Conservation (phyloP, 306 rosid species). For the Crataegus laevigata region DNA sequence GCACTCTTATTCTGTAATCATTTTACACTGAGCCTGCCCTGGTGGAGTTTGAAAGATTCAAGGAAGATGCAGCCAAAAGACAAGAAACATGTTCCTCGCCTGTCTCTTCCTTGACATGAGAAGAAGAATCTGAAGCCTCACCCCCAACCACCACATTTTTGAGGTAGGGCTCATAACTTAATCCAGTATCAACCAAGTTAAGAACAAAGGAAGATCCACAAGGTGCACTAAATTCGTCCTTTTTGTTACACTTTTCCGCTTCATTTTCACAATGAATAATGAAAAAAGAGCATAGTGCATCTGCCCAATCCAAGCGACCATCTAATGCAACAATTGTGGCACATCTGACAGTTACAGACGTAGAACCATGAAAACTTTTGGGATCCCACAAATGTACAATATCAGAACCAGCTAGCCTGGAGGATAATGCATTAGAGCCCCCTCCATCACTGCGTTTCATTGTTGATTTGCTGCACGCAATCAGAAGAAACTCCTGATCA, state of each 20-base stretch:
- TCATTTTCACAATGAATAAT: constrained; percentile 34
- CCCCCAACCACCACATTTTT: constrained; percentile 33
- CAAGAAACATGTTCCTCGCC: constrained; percentile 58
- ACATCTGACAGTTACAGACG: constrained; percentile 72
- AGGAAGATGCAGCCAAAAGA: constrained; percentile 80
- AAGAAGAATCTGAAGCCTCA: constrained; percentile 36
- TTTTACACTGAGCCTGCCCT: constrained; percentile 34
- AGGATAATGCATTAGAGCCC: constrained; percentile 82
- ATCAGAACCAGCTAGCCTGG: constrained; percentile 77
- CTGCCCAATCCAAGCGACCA: constrained; percentile 91
- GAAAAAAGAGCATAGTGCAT: constrained; percentile 58
- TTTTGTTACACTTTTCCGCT: constrained; percentile 26
- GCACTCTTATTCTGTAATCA: constrained; percentile 47
- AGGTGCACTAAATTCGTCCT: constrained; percentile 29
- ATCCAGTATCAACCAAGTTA: constrained; percentile 70
- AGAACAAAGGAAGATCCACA: constrained; percentile 51
- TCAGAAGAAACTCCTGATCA: constrained; percentile 69
- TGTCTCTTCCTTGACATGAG: constrained; percentile 39
- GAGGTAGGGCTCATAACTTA: constrained; percentile 84
- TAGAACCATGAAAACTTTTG: constrained; percentile 38
- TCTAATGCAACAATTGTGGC: constrained; percentile 73
- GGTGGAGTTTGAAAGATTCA: constrained; percentile 61
- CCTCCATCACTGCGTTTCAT: constrained; percentile 90
- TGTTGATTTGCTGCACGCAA: constrained; percentile 63
- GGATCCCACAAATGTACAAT: constrained; percentile 71